phyloP scores from a whole-genome alignment of 2,329 filamentous ascomycete species.

The Clonostachys byssicola region DNA sequence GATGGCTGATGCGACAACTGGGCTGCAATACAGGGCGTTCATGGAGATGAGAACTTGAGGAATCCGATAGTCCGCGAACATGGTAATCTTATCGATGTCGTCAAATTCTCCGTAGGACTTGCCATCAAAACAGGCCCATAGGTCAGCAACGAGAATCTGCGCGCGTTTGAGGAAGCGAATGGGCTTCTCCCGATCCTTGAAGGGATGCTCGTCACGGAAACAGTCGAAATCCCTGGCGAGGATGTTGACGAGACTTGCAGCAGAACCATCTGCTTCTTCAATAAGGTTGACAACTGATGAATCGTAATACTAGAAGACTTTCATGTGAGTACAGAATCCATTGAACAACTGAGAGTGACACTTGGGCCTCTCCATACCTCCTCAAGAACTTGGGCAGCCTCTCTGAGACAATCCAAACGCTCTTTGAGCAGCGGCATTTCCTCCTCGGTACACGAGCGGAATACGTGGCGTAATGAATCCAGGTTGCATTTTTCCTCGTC shows the following conservation, averaged over 20 bases:
- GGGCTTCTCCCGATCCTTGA: constrained; percentile 63
- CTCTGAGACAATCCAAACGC: constrained; percentile 72
- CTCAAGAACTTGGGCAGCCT: constrained; percentile 77
- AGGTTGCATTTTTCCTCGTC: constrained; percentile 73
- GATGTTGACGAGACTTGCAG: constrained; percentile 80
- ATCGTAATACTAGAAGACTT: constrained; percentile 59
- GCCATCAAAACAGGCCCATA: constrained; percentile 94
- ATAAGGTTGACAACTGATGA: constrained; percentile 73
- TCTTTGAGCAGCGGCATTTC: constrained; percentile 80
- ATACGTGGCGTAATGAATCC: constrained; percentile 70
- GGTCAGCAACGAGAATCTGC: constrained; percentile 91
- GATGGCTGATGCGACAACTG: constrained; percentile 70
- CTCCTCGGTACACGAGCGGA: constrained; percentile 82
- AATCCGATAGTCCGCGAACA: constrained; percentile 97
- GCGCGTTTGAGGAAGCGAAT: constrained; percentile 89
- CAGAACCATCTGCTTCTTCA: constrained; percentile 69
- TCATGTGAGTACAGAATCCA: neutral
- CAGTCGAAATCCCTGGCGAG: constrained; percentile 78
- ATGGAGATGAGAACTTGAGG: constrained; percentile 87
- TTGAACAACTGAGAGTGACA: constrained; percentile 2
- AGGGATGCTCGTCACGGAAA: constrained; percentile 77
- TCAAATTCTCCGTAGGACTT: constrained; percentile 73
- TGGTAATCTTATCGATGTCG: constrained; percentile 94
- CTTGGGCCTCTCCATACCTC: constrained; percentile 45
- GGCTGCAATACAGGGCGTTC: constrained; percentile 80